phyloP scores from a whole-genome alignment of 2,329 filamentous ascomycete genomes.

The Fusarium euwallaceae region DNA sequence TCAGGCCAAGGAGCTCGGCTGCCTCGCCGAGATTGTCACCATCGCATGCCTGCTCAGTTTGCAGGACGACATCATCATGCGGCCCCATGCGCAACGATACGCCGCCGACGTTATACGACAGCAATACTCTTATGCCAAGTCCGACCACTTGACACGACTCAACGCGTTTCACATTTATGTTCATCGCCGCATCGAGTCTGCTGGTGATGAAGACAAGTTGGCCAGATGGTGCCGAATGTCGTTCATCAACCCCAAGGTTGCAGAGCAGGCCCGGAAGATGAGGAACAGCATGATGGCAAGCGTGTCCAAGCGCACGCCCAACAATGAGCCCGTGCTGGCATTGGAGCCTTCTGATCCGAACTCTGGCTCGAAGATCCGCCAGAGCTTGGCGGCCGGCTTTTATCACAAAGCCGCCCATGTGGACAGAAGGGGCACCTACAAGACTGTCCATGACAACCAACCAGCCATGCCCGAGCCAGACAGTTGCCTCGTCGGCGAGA shows the following conservation, averaged over 20 bases:
- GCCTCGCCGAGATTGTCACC: not conserved
- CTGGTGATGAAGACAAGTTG: not conserved
- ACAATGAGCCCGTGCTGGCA: not conserved
- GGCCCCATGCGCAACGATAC: not conserved
- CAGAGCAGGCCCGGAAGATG: not conserved
- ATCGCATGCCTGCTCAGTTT: not conserved
- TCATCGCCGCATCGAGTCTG: not conserved
- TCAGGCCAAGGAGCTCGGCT: not conserved
- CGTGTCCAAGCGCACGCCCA: not conserved
- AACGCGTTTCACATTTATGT: not conserved
- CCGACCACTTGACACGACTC: not conserved
- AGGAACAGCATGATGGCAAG: not conserved
- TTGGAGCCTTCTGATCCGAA: not conserved
- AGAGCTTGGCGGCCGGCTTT: not conserved
- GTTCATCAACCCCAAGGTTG: not conserved
- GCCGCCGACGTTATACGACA: not conserved
- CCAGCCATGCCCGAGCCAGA: not conserved
- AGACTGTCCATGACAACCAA: not conserved
- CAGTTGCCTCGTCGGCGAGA: not conserved
- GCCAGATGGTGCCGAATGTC: not conserved
- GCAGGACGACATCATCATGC: not conserved
- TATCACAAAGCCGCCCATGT: not conserved
- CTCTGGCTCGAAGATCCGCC: not conserved
- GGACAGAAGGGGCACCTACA: not conserved
- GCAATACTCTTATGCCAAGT: not conserved